Base-by-base conservation (phyloP, 257 asterid genomes). In the Gynochthodes officinalis region DNA sequence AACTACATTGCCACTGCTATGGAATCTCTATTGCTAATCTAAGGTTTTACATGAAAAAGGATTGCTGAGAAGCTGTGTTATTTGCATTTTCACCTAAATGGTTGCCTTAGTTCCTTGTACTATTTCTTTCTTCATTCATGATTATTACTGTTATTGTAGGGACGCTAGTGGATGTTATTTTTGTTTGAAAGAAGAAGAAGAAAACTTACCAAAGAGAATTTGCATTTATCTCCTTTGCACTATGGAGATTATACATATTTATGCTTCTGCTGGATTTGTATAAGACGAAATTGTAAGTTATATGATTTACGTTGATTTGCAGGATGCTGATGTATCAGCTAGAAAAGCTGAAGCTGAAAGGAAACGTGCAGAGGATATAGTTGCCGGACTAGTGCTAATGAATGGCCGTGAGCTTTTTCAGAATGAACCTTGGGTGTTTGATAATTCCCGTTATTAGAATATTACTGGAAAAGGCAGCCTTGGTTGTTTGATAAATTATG, bases 361-460 rank as follows among this genome's bases (percentile, higher is more conserved):
- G 77, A 93, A 89, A 76, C 95, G 96, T 10, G 89, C 80, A 10
- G 97, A 89, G 83, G 98, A 93, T 79, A 70, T 93, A 82, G 92
- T 86, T 65, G 87, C 96, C 14, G 96, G 96, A 52, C 32, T 80
- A 32, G 90, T 86, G 73, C 92, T 81, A 73, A 83, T 89, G 98
- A 93, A 87, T 53, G 97, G 98, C 14, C 97, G 96, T 35, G 97
- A 93, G 76, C 88, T 93, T 76, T 90, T 90, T 73, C 77, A 54
- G 78, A 91, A 78, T 19, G 90, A 93, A 63, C 97, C 98, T 1
- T 84, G 88, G 93, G 95, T 93, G 77, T 89, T 90, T 19, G 93
- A 93, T 59, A 85, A 90, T 78, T 72, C 89, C 30, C 90, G 32
- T 59, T 93, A 83, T 77, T 92, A 40, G 69, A 69, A 6, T 19